These are phyloP conservation scores for Tremella mesenterica DNA, from an alignment of 768 basidiomycete genomes.

Conservation along the genomic window DNA sequence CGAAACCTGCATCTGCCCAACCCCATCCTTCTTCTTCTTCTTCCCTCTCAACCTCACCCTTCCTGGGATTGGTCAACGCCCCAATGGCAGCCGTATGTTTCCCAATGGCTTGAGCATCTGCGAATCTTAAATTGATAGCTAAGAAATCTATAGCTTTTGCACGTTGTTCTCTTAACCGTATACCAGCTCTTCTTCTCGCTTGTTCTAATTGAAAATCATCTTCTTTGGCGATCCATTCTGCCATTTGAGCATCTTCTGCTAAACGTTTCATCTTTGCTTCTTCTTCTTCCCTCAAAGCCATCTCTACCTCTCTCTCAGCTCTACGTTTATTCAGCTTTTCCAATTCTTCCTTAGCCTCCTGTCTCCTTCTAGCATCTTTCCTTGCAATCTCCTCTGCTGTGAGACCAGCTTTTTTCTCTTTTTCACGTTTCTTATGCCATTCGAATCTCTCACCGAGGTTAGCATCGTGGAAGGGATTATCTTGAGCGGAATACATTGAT, in stretches of 20 bases:
- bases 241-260: conserved; percentile 94
- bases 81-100: conserved; percentile 33
- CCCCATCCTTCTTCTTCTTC: conserved; percentile 58
- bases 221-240: conserved; percentile 94
- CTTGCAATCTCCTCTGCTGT: conserved; percentile 66
- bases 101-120: conserved; percentile 48
- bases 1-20: conserved; percentile 77
- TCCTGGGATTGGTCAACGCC: conserved; percentile 26
- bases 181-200: conserved; percentile 78
- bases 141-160: conserved; percentile 99
- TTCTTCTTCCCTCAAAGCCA: conserved; percentile 81
- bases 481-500: conserved; percentile 88
- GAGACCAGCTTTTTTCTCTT: conserved; percentile 82
- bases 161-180: conserved; percentile 88
- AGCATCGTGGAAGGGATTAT: conserved; percentile 97
- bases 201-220: conserved; percentile 96
- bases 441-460: conserved; percentile 93
- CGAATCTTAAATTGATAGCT: conserved; percentile 89
- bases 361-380: conserved; percentile 67
- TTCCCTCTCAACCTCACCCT: conserved; percentile 50
- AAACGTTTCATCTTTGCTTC: conserved; percentile 77
- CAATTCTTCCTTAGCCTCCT: conserved; percentile 90
- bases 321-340: conserved; percentile 81
- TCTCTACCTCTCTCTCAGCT: conserved; percentile 86
- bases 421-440: conserved; percentile 98